Evolutionary conservation across 352 stramenopile species (phyloP).

Genomic region (Phytophthora idaei): DNA sequence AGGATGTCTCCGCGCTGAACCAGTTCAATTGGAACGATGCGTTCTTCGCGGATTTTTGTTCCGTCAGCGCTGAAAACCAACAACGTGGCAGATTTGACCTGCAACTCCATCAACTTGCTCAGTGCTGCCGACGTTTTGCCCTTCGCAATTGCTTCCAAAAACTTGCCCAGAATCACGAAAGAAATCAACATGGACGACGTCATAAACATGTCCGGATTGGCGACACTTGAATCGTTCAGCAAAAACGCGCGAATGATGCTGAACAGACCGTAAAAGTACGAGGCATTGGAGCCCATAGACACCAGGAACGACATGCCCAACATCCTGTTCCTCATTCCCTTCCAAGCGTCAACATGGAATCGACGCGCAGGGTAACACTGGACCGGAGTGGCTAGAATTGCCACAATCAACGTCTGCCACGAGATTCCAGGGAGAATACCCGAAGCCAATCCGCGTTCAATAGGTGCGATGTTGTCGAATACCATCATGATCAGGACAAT

Average conservation of each 20-base stretch:
- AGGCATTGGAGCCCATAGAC: constrained; percentile 95
- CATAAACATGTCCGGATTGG: constrained; percentile 95
- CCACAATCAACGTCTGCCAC: constrained; percentile 79
- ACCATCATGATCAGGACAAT: constrained; percentile 94
- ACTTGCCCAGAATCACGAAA: constrained; percentile 99
- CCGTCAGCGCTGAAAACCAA: constrained; percentile 80
- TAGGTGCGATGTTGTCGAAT: constrained; percentile 70
- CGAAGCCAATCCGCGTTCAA: constrained; percentile 57
- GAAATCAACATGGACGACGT: constrained; percentile 97
- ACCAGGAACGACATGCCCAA: constrained; percentile 98
- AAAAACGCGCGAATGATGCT: constrained; percentile 79
- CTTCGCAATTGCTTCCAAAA: constrained; percentile 94
- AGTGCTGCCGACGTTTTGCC: constrained; percentile 95
- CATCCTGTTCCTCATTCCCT: constrained; percentile 88
- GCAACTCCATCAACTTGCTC: constrained; percentile 95
- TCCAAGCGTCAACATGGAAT: constrained; percentile 96
- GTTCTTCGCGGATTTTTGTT: constrained; percentile 67
- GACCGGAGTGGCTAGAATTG: constrained; percentile 92
- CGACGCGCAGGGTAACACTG: constrained; percentile 94
- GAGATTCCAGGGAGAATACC: constrained; percentile 65
- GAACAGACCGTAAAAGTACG: constrained; percentile 96
- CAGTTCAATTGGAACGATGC: constrained; percentile 82
- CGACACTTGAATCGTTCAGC: constrained; percentile 69
- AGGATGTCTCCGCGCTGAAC: constrained; percentile 94
- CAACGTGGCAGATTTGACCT: constrained; percentile 94